These are phyloP conservation scores for Apiotrichum sp. DNA, from an alignment of 1,284 basidiomycete genomes.

Conservation along the genomic window DNA sequence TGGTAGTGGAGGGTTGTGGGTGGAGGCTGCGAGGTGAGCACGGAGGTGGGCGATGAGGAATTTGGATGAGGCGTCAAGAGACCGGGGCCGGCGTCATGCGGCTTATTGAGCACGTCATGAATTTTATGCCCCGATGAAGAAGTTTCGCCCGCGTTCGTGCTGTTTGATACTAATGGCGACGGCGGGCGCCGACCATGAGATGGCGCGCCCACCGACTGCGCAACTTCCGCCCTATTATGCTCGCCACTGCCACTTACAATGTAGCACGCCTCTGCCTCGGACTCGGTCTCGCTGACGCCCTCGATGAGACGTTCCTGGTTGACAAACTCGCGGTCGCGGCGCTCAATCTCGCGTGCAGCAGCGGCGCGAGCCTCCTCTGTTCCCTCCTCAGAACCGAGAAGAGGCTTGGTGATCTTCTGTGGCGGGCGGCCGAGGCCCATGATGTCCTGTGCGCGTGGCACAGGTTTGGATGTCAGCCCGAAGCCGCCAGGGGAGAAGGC, in stretches of 20 bases:
- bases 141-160: too few species aligned
- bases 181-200: too few species aligned
- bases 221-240: too few species aligned
- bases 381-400: background rate
- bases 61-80: background rate
- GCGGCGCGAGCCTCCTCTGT: background rate
- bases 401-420: background rate
- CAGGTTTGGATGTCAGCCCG: constrained; percentile 30
- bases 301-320: constrained; percentile 23
- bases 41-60: too few species aligned
- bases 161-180: too few species aligned
- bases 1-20: constrained; percentile 53
- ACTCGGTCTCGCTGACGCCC: constrained; percentile 22
- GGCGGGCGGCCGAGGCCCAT: constrained; percentile 5
- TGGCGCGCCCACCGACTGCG: too few species aligned
- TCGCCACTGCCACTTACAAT: constrained; percentile 30
- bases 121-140: too few species aligned
- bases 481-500: constrained; percentile 45
- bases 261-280: constrained; percentile 46
- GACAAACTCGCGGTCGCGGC: constrained; percentile 21
- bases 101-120: too few species aligned
- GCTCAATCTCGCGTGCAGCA: constrained; percentile 20
- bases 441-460: constrained; percentile 12
- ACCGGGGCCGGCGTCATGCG: too few species aligned
- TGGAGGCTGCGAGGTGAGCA: constrained; percentile 29